Percentiles rank a stretch among this genome's conserved stretches.
Evolutionary conservation across 306 rosid genomes (phyloP).

Genomic region (Begonia peltatifolia): DNA sequence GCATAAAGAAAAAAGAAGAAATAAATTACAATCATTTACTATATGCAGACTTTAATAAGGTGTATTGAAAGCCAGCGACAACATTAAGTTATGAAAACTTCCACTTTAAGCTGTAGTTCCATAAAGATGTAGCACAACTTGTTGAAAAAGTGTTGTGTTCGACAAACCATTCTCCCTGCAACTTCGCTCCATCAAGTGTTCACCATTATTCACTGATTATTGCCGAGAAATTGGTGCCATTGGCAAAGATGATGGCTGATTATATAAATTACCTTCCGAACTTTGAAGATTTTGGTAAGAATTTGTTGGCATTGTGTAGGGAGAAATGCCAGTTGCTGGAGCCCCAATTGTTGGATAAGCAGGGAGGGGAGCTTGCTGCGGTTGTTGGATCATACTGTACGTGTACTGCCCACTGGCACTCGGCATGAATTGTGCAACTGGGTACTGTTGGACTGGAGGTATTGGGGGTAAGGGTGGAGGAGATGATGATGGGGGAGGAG

Average conservation of each 20-base stretch:
- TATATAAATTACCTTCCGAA: conserved; percentile 72
- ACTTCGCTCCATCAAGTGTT: too few relatives aligned
- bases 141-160: too few relatives aligned
- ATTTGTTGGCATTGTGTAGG: conserved; percentile 37
- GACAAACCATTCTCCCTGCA: too few relatives aligned
- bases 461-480: conserved; percentile 85
- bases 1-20: too few relatives aligned
- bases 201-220: conserved; percentile 5
- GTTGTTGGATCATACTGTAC: conserved; percentile 45
- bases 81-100: too few relatives aligned
- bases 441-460: conserved; percentile 67
- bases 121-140: too few relatives aligned
- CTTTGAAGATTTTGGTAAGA: conserved; percentile 76
- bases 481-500: conserved; percentile 77
- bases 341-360: conserved; percentile 35
- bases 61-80: too few relatives aligned
- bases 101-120: too few relatives aligned
- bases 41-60: too few relatives aligned
- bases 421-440: conserved; percentile 54
- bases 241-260: conserved; percentile 66
- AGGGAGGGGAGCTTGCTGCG: conserved; percentile 29
- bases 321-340: conserved; percentile 32
- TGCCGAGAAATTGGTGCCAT: conserved; percentile 79
- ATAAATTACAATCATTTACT: too few relatives aligned
- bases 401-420: conserved; percentile 39